A percentile compares a stretch with the other conserved stretches of the same genome.
Conservation (phyloP, 176 grass and related monocot genomes). For the Oryza australiensis region DNA sequence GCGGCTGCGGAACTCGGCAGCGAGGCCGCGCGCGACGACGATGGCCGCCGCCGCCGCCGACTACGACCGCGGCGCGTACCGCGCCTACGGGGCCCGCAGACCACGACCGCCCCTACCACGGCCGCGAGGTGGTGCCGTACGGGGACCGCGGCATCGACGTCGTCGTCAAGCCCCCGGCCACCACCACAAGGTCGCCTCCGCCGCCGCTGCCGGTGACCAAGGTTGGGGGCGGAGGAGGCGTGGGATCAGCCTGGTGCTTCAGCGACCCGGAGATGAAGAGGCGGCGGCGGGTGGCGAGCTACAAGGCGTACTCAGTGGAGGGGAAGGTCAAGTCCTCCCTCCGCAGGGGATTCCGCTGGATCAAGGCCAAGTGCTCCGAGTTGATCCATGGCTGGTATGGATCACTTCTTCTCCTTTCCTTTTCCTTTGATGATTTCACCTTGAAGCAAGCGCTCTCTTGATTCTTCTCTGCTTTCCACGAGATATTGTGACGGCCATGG, state of each 20-base stretch:
- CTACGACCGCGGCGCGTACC: constrained; percentile 56
- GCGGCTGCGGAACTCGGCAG: background rate
- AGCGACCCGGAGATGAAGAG: constrained; percentile 90
- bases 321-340: constrained; percentile 86
- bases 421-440: background rate
- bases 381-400: constrained; percentile 80
- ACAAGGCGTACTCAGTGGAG: constrained; percentile 95
- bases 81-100: constrained; percentile 40
- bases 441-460: background rate
- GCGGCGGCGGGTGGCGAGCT: constrained; percentile 82
- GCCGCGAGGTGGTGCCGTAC: constrained; percentile 56
- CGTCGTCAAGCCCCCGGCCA: constrained; percentile 35
- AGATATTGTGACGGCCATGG: background rate
- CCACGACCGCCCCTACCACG: constrained; percentile 43
- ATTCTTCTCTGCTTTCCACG: background rate
- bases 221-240: constrained; percentile 23
- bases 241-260: constrained; percentile 74
- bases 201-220: constrained; percentile 35
- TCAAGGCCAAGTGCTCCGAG: constrained; percentile 90
- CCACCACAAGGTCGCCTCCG: constrained; percentile 36
- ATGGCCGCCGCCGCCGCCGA: constrained; percentile 51
- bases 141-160: constrained; percentile 57
- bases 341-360: constrained; percentile 90
- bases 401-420: background rate
- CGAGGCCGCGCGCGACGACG: no score